Evolutionary conservation across 2,329 filamentous ascomycete genomes (phyloP).

Genomic region (Penicillium brasilianum): DNA sequence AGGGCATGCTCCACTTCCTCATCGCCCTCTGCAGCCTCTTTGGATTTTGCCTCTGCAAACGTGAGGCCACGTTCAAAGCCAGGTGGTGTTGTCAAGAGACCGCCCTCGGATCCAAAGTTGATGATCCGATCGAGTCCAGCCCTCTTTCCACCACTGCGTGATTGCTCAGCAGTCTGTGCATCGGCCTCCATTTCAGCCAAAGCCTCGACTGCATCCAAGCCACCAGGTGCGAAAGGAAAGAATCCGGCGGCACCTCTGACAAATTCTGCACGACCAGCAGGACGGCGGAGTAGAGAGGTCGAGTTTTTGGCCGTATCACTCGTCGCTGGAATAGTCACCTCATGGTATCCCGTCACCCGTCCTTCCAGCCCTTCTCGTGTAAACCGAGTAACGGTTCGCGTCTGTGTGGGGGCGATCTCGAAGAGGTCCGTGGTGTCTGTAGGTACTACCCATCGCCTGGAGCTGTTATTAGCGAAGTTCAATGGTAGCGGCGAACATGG

Average conservation of each 20-base stretch:
- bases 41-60: slow-evolving; percentile 65
- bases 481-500: not conserved
- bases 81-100: slow-evolving; percentile 79
- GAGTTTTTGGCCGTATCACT: slow-evolving; percentile 95
- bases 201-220: slow-evolving; percentile 83
- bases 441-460: slow-evolving; percentile 76
- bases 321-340: slow-evolving; percentile 87
- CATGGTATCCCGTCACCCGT: slow-evolving; percentile 88
- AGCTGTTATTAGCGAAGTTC: not conserved
- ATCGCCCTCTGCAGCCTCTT: slow-evolving; percentile 64
- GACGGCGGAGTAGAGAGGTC: slow-evolving; percentile 84
- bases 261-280: slow-evolving; percentile 84
- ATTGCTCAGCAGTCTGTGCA: slow-evolving; percentile 58
- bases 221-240: slow-evolving; percentile 91
- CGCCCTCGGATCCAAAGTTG: slow-evolving; percentile 75
- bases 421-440: slow-evolving; percentile 84
- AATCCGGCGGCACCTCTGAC: slow-evolving; percentile 91
- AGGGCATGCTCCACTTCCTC: slow-evolving; percentile 71
- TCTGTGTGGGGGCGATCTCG: slow-evolving; percentile 85
- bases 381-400: slow-evolving; percentile 92
- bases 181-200: slow-evolving; percentile 84
- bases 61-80: slow-evolving; percentile 80
- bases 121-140: slow-evolving; percentile 80
- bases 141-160: slow-evolving; percentile 45
- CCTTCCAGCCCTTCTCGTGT: slow-evolving; percentile 89